Base-by-base conservation (phyloP, 2,329 filamentous ascomycete genomes). In the Sporothrix brunneoviolacea region DNA sequence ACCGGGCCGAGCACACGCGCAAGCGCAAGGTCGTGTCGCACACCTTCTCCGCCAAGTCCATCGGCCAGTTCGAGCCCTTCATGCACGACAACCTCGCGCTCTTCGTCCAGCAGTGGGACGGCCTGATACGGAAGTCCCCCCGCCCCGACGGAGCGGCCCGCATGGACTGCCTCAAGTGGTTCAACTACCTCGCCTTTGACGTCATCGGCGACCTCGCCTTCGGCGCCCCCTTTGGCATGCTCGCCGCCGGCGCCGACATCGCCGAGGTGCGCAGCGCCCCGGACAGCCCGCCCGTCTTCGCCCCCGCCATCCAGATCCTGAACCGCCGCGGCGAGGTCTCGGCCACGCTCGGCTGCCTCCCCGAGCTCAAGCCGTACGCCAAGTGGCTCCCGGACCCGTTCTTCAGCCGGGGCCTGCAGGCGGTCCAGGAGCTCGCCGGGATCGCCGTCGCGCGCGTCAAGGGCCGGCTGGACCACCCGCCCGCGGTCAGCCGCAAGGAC, bases 1-100 rank as follows among this genome's bases (percentile, higher is more conserved):
- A 91, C 68, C 79, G 91, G 43, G 73, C 74, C 0, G 88, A 95
- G 62, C 90, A 96, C 66, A 84, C 84, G 0, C 82, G 90, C 56
- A 96, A 95, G 76, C 81, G 90, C 61, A 95, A 95, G 76, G 84
- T 88, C 3, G 80, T 95, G 42, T 83, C 87, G 1, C 88, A 95
- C 66, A 93, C 88, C 28, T 95, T 95, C 69, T 87, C 83, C 13
- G 76, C 84, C 54, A 94, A 91, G 69, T 87, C 81, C 9, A 77
- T 95, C 48, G 76, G 77, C 53, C 83, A 95, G 64, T 94, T 95
- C 63, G 90, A 95, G 70, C 86, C 89, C 46, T 95, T 91, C 67
- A 91, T 95, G 58, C 84, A 88, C 62, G 71, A 76, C 57, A 95
- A 94, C 65, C 75, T 95, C 4, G 80, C 85, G 52, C 70, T 82